These are phyloP conservation scores for Sporothrix brunneoviolacea DNA, from an alignment of 2,329 filamentous ascomycete species.

Conservation along the genomic window DNA sequence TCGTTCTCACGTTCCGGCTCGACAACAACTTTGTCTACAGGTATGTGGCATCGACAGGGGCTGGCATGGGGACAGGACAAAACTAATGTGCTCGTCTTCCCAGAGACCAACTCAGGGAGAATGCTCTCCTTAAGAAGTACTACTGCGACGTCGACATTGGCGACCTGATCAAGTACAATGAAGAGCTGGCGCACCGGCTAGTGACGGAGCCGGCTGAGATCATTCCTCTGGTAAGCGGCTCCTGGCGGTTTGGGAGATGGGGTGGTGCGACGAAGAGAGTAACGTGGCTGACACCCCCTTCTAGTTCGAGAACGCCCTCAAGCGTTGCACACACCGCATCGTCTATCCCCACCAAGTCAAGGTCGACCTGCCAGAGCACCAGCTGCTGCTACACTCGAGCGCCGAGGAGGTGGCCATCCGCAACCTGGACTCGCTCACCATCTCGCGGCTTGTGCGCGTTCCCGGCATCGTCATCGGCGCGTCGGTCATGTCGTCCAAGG, in stretches of 20 bases:
- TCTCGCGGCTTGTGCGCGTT: constrained; percentile 90
- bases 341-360: constrained; percentile 70
- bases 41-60: constrained; percentile 36
- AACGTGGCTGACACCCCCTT: no score
- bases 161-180: constrained; percentile 92
- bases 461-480: constrained; percentile 97
- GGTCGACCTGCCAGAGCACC: constrained; percentile 75
- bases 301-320: constrained; percentile 85
- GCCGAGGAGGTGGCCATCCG: constrained; percentile 89
- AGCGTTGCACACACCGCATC: constrained; percentile 87
- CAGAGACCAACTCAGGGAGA: constrained; percentile 92
- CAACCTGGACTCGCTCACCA: constrained; percentile 85
- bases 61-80: background rate
- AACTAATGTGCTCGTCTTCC: no score
- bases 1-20: constrained; percentile 87
- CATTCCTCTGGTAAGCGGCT: constrained; percentile 74
- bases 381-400: constrained; percentile 88
- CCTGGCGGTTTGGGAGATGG: no score
- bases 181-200: constrained; percentile 85
- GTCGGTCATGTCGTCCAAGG: constrained; percentile 93
- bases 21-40: constrained; percentile 94
- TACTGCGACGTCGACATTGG: constrained; percentile 95
- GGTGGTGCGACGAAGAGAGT: no score
- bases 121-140: constrained; percentile 88
- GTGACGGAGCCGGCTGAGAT: constrained; percentile 87